Evolutionary conservation across 1,284 basidiomycete species (phyloP), one percentile per base, ranked within the genome.

Genomic region (Cerioporus squamosus): DNA sequence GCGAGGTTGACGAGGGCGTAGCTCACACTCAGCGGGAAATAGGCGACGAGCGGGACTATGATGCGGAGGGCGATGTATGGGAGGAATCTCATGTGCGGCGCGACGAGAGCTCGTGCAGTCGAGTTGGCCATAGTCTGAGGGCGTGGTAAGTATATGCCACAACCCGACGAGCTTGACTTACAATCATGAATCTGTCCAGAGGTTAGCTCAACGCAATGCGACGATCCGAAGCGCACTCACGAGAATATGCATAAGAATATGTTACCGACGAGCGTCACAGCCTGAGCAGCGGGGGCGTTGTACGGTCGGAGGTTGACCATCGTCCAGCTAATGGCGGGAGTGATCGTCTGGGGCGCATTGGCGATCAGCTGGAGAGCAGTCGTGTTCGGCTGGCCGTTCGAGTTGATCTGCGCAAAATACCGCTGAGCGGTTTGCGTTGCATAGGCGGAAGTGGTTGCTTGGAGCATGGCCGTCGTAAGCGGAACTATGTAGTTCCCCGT

Each of bases 211-310:
- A 3, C 9, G 31, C 8, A 5, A 42, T 9, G 3, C 52, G 39
- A 33, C 44, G 31, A 2, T 8, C 10, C 10, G 24, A 23, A 29
- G 20, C n/a, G 15, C 18, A 68, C 71, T 59, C 70, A 79, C 60
- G 76, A 62, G 20, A 77, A 69, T 43, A 85, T 83, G 64, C 76
- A 71, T 61, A 82, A 70, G 72, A 82, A 84, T 53, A 84, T 77
- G 49, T 78, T 71, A 12, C 78, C 82, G 45, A 83, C 81, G 17
- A 83, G 77, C 1, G 81, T 80, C 44, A 81, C 78, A 0, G 83
- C 84, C 18, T 76, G 74, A 0, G 81, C 81, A 8, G 82, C 78
- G 1, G 82, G 78, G 29, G 79, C 73, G 17, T 72, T 73, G 66
- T 80, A 85, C 0, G 81, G 81, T 12, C 81, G 70, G 2, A 85